Base-by-base conservation (phyloP, 1,284 basidiomycete genomes). In the Lignosus rhinocerotis region DNA sequence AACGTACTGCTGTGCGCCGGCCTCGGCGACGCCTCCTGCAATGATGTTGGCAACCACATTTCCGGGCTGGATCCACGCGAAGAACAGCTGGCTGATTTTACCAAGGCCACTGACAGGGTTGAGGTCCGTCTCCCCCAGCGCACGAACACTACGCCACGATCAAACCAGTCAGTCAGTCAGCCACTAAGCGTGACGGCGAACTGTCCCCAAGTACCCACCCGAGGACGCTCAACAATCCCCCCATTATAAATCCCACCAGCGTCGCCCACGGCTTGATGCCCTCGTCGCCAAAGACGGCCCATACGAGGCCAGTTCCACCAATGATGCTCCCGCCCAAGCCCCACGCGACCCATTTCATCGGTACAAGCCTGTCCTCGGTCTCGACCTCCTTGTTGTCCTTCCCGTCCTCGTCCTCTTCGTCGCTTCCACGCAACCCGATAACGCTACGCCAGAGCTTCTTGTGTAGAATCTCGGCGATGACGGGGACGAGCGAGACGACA, bases 221-320 rank as follows among this genome's bases (percentile, higher is more conserved):
- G 51, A 98, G 85, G 54, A 98, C 79, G 69, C 92, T 93, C 63
- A 98, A 76, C 61, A 96, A 73, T 42, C 88, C 88, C 10, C 96
- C 95, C 61, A 96, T 79, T 1, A 88, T 73, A 66, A 95, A 93
- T 9, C 93, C 94, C 38, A 96, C 74, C 16, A 94, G 72, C 0
- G 93, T 96, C 2, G 95, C 95, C 94, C 94, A 98, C 14, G 94
- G 93, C 66, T 90, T 91, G 70, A 98, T 97, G 1, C 93, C 93
- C 62, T 96, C 88, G 48, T 85, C 72, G 3, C 94, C 94, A 70
- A 98, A 98, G 3, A 97, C 88, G 6, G 84, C 55, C 88, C 92
- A 94, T 1, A 98, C 92, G 19, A 96, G 78, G 6, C 87, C 62
- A 0, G 92, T 92, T 9, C 94, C 94, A 11, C 86, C 56, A 8